Evolutionary conservation across 257 asterid species (phyloP).

Genomic region (Solanum medicagineum): DNA sequence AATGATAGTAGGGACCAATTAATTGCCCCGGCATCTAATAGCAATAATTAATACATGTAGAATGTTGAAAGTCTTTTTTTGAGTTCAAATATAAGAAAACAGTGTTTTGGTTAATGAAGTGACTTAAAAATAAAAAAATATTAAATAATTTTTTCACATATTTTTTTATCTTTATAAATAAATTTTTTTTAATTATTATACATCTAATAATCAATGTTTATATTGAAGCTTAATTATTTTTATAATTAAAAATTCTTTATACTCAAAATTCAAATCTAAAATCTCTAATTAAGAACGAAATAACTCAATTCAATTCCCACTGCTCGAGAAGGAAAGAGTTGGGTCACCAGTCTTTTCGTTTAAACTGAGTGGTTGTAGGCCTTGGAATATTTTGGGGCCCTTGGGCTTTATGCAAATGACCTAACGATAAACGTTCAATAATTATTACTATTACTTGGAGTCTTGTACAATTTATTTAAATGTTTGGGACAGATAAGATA

Average conservation of each 20-base stretch:
- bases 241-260: too few species aligned
- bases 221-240: too few species aligned
- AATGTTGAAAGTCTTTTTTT: not conserved
- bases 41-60: not conserved
- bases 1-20: not conserved
- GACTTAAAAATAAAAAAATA: not conserved
- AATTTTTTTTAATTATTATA: not conserved
- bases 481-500: not conserved
- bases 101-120: not conserved
- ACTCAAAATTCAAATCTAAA: too few species aligned
- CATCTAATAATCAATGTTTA: too few species aligned
- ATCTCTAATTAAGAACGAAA: too few species aligned
- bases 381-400: not conserved
- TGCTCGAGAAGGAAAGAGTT: not conserved
- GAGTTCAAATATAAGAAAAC: fast-evolving
- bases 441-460: not conserved
- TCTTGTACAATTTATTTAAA: not conserved
- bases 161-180: not conserved
- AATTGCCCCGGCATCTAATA: not conserved
- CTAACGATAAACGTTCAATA: not conserved
- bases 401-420: not conserved
- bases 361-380: not conserved
- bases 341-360: not conserved
- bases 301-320: too few species aligned
- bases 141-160: not conserved